Conservation (phyloP, 305 asterid genomes). For the Solanum chacoense region DNA sequence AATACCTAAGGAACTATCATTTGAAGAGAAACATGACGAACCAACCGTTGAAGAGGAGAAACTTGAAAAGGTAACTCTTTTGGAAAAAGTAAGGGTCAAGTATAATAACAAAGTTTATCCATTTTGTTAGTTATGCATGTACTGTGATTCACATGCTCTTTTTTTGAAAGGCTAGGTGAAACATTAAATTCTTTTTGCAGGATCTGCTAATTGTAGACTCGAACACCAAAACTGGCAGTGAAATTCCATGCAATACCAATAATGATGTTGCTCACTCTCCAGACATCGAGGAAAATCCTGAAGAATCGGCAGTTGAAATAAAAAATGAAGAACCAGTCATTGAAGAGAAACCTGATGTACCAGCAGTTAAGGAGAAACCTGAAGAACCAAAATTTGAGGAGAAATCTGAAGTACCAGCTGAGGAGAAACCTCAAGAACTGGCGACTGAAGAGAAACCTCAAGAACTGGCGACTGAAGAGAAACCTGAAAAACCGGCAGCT, state of each 20-base stretch:
- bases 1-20: background rate
- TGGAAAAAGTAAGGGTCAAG: background rate
- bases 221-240: background rate
- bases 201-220: background rate
- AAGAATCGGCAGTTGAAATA: background rate
- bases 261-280: background rate
- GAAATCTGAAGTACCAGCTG: too few relatives aligned
- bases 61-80: background rate
- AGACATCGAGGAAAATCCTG: background rate
- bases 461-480: background rate
- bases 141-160: background rate
- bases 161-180: background rate
- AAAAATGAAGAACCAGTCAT: too few relatives aligned
- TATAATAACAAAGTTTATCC: background rate
- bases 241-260: background rate
- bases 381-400: background rate
- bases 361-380: too few relatives aligned
- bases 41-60: background rate
- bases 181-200: background rate
- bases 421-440: background rate
- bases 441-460: background rate
- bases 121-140: background rate
- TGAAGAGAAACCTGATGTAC: too few relatives aligned
- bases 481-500: background rate
- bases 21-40: background rate